These are phyloP conservation scores for Amanita polypyramis DNA, from an alignment of 768 basidiomycete species.

Conservation along the genomic window DNA sequence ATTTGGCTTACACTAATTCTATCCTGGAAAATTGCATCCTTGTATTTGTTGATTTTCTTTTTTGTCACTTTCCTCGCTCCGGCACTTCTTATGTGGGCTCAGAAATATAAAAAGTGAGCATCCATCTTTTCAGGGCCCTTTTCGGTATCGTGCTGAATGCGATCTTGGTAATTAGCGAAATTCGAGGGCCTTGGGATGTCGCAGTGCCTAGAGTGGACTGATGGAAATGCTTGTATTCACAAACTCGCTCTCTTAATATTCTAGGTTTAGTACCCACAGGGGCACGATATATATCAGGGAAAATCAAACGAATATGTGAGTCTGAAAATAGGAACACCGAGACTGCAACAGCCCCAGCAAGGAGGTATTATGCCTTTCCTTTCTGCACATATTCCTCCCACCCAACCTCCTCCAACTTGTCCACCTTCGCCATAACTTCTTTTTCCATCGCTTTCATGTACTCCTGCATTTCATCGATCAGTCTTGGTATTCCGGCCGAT, in stretches of 20 bases:
- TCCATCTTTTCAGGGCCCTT: constrained; percentile 9
- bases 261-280: too few relatives aligned
- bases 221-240: background rate
- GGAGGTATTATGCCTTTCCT: constrained; percentile 14
- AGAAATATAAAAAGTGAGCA: constrained; percentile 76
- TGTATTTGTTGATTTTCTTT: constrained; percentile 39
- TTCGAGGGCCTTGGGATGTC: constrained; percentile 86
- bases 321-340: too few relatives aligned
- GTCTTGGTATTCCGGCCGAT: constrained; percentile 55
- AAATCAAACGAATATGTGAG: too few relatives aligned
- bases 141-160: constrained; percentile 5
- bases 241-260: too few relatives aligned
- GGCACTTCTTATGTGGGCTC: constrained; percentile 71
- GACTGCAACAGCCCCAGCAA: too few relatives aligned
- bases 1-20: constrained; percentile 41
- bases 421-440: constrained; percentile 74
- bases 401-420: constrained; percentile 65
- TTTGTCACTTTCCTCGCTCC: constrained; percentile 68
- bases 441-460: constrained; percentile 62
- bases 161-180: constrained; percentile 44
- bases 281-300: too few relatives aligned
- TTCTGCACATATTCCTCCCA: constrained; percentile 72
- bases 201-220: constrained; percentile 64
- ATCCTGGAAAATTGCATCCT: constrained; percentile 41
- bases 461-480: constrained; percentile 56